Evolutionary conservation across 257 asterid species (phyloP).

Genomic region (Jacaranda mimosifolia): DNA sequence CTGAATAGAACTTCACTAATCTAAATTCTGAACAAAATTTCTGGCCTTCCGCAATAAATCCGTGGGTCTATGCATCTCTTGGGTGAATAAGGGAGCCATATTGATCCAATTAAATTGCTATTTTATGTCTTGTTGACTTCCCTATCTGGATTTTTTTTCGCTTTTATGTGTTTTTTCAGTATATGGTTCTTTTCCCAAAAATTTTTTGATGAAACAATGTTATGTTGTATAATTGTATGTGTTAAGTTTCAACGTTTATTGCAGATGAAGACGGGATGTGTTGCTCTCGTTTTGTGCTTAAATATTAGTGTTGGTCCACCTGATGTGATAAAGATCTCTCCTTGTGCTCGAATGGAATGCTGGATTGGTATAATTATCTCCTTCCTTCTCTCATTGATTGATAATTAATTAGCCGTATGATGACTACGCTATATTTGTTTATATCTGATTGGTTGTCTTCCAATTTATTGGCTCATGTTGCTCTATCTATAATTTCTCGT

Average conservation of each 20-base stretch:
- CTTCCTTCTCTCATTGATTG: constrained; percentile 21
- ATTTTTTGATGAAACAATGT: neutral
- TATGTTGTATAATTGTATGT: neutral
- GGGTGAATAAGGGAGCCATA: neutral
- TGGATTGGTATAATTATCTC: constrained; percentile 83
- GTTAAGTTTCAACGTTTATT: constrained; percentile 40
- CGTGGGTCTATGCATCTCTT: constrained; percentile 19
- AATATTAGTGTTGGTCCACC: constrained; percentile 98
- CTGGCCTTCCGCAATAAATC: constrained; percentile 24
- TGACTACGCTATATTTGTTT: constrained; percentile 3
- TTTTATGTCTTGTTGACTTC: neutral
- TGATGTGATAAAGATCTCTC: constrained; percentile 98
- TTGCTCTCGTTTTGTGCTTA: constrained; percentile 94
- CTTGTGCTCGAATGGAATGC: constrained; percentile 99
- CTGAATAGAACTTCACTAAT: neutral
- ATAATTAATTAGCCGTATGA: constrained; percentile 13
- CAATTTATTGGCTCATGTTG: neutral
- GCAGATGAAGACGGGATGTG: constrained; percentile 99
- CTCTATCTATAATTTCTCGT: neutral
- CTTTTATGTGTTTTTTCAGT: no score
- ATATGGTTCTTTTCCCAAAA: neutral
- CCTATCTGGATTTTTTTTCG: constrained; percentile 8
- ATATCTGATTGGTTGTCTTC: constrained; percentile 4
- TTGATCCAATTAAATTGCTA: neutral
- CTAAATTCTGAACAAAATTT: no score